phyloP scores from a whole-genome alignment of 73 alveolate genomes.

The Paraurostyla sp. region DNA sequence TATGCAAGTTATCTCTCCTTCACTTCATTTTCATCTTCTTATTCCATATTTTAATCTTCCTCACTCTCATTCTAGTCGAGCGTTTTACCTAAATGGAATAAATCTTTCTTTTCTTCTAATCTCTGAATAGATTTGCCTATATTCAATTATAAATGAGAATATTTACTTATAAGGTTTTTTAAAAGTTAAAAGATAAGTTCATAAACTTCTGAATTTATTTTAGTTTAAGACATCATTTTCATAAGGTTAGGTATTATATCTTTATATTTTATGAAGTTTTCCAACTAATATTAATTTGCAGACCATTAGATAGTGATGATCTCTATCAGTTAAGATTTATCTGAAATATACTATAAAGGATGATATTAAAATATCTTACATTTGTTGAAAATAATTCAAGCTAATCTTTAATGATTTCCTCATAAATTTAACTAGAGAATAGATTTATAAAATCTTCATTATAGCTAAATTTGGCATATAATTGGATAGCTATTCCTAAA shows the following conservation, averaged over 20 bases:
- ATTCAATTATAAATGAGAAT: no score
- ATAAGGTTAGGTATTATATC: neutral
- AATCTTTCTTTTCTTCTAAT: slow-evolving; percentile 26
- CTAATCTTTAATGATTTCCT: neutral
- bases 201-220: slow-evolving; percentile 46
- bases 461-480: slow-evolving; percentile 19
- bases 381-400: neutral
- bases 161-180: neutral
- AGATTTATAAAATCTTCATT: neutral
- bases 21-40: slow-evolving; percentile 3
- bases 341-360: slow-evolving; percentile 40
- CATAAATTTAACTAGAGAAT: neutral
- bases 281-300: neutral
- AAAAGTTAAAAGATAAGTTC: neutral
- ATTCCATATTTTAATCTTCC: neutral
- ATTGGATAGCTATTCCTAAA: neutral
- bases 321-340: slow-evolving; percentile 34
- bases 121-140: neutral
- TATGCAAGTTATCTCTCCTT: slow-evolving; percentile 16
- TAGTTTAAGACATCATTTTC: neutral
- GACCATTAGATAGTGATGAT: slow-evolving; percentile 4
- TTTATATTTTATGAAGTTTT: neutral
- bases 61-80: no score
- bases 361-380: neutral
- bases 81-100: neutral